These are phyloP conservation scores for Alternaria sp. DNA, from an alignment of 2,329 filamentous ascomycete genomes.

Conservation along the genomic window DNA sequence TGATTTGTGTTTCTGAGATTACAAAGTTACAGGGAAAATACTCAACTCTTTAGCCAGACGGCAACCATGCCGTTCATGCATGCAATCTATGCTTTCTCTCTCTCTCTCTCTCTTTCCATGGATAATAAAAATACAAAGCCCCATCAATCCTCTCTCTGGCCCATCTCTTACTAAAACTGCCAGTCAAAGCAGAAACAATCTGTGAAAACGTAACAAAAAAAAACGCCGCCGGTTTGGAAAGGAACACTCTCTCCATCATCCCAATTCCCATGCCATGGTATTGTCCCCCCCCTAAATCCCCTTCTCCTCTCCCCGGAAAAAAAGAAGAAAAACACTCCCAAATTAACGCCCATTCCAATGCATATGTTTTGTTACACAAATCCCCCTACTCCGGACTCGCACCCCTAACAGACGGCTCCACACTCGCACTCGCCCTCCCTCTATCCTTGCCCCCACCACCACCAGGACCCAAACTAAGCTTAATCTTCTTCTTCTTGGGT, in stretches of 20 bases:
- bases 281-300: neutral
- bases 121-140: neutral
- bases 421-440: conserved; percentile 24
- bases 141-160: neutral
- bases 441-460: conserved; percentile 23
- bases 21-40: neutral
- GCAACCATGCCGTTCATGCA: neutral
- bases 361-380: neutral
- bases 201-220: neutral
- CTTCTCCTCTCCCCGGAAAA: no score
- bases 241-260: no score
- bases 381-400: conserved; percentile 10
- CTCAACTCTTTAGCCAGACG: neutral
- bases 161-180: neutral
- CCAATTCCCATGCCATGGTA: conserved; percentile 5
- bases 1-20: neutral
- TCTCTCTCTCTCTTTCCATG: no score
- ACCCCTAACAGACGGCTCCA: conserved; percentile 17
- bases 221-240: neutral
- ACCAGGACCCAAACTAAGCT: conserved; percentile 31
- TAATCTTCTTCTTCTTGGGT: conserved; percentile 51
- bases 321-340: no score
- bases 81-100: neutral
- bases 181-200: neutral
- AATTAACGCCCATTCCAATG: neutral